These are phyloP conservation scores for Carnegiea gigantea DNA, from an alignment of 179 eudicot genomes.

Conservation along the genomic window DNA sequence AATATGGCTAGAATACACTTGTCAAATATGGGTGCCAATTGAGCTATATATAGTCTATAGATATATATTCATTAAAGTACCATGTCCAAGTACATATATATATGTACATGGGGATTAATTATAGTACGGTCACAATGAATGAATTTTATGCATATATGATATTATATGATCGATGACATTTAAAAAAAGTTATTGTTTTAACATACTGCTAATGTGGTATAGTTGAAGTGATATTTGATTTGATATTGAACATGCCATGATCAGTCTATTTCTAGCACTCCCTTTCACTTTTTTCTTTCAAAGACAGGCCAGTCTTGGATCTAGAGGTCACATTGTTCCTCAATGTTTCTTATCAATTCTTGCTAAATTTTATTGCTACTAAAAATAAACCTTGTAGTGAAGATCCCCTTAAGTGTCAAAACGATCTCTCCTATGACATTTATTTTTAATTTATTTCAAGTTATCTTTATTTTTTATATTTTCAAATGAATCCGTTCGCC, in stretches of 20 bases:
- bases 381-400: no score
- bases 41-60: background rate
- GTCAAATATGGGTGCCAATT: background rate
- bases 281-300: background rate
- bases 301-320: background rate
- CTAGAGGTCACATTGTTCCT: background rate
- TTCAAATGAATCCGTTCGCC: no score
- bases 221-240: background rate
- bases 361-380: no score
- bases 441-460: no score
- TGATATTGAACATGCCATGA: background rate
- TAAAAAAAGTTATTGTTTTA: no score
- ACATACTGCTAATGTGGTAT: no score
- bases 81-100: conserved; percentile 3
- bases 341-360: no score
- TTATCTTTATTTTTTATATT: no score
- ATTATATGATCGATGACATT: no score
- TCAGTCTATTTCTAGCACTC: background rate
- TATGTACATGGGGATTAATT: background rate
- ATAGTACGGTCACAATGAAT: background rate
- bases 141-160: background rate
- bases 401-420: no score
- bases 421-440: no score
- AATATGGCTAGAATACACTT: background rate
- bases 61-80: conserved; percentile 7